Conservation (phyloP, 2,329 filamentous ascomycete genomes). For the Beauveria varroae region DNA sequence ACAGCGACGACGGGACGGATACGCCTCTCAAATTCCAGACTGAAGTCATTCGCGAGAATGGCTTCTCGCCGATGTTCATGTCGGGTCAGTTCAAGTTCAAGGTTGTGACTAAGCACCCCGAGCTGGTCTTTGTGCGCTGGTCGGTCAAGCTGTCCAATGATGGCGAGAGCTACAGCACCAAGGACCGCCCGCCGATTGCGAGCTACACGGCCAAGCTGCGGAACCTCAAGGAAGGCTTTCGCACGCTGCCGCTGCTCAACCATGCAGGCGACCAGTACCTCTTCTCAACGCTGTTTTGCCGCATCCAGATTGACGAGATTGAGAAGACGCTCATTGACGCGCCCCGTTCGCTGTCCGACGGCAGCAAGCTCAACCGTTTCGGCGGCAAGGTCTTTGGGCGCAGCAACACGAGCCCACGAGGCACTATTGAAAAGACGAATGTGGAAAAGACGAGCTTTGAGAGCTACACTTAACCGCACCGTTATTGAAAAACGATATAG, state of each 20-base stretch:
- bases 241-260: slow-evolving; percentile 84
- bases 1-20: slow-evolving; percentile 34
- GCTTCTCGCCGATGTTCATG: slow-evolving; percentile 80
- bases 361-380: slow-evolving; percentile 49
- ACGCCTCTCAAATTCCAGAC: slow-evolving; percentile 73
- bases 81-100: slow-evolving; percentile 71
- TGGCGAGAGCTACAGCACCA: slow-evolving; percentile 55
- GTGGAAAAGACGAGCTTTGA: slow-evolving; percentile 41
- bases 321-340: slow-evolving; percentile 50
- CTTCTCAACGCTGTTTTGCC: slow-evolving; percentile 91
- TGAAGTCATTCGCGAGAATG: slow-evolving; percentile 74
- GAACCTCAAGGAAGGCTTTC: slow-evolving; percentile 85
- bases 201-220: slow-evolving; percentile 89
- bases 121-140: slow-evolving; percentile 88
- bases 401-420: slow-evolving; percentile 41
- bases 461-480: slow-evolving; percentile 13
- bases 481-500: neutral
- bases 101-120: slow-evolving; percentile 88
- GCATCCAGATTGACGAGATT: slow-evolving; percentile 59
- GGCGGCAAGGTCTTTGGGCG: slow-evolving; percentile 52
- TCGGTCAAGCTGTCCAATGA: slow-evolving; percentile 82
- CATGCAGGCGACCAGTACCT: slow-evolving; percentile 85
- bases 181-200: slow-evolving; percentile 59
- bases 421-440: slow-evolving; percentile 45
- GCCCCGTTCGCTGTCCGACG: slow-evolving; percentile 31